Evolutionary conservation across 495 filamentous ascomycete genomes (phyloP), one percentile per base, ranked within the genome.

Genomic region (Parathielavia hyrcaniae): DNA sequence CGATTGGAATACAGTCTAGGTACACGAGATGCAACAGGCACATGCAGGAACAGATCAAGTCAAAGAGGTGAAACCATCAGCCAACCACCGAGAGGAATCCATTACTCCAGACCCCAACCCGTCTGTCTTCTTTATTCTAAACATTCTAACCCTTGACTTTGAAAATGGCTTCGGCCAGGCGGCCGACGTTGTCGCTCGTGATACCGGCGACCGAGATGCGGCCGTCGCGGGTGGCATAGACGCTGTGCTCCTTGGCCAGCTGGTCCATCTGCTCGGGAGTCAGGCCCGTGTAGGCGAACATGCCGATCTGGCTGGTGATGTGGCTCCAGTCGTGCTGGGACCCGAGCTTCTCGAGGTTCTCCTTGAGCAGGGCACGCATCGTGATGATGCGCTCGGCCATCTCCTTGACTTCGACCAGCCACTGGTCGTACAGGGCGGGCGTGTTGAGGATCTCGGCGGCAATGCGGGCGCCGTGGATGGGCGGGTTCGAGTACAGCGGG

Each of bases 351-450:
- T 96, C 89, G 43, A 98, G 84, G 77, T 96, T 93, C 67, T 87
- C 81, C 79, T 93, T 92, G 63, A 98, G 84, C 39, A 95, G 79
- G 49, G 88, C 84, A 59, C 93, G 89, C 93, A 98, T 98, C 71
- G 83, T 88, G 70, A 98, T 98, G 79, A 98, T 98, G 64, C 93
- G 93, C 74, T 96, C 90, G 41, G 93, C 93, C 93, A 98, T 98
- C 53, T 79, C 90, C 85, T 97, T 96, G 71, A 98, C 93, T 79
- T 98, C 93, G 60, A 81, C 82, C 26, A 97, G 82, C 93, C 93
- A 98, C 74, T 97, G 90, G 72, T 88, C 74, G 79, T 97, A 92
- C 46, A 97, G 82, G 17, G 75, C 80, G 32, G 87, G 77, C 69
- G 92, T 86, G 76, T 93, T 95, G 71, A 98, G 83, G 75, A 98